phyloP scores from a whole-genome alignment of 1,139 yeast species.

The Taiozyma sp. region DNA sequence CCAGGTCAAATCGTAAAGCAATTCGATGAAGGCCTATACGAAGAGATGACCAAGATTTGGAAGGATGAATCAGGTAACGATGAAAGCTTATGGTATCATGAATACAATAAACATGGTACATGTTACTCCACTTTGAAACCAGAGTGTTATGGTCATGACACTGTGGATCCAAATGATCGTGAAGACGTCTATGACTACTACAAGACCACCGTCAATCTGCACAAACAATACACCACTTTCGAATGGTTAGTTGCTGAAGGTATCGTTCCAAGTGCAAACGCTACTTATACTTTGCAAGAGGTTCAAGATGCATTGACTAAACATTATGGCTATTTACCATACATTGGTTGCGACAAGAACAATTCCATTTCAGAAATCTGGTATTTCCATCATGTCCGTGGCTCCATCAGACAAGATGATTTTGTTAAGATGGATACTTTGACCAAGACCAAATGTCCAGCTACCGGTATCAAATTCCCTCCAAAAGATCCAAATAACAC shows the following conservation, averaged over 20 bases:
- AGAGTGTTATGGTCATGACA: slow-evolving; percentile 36
- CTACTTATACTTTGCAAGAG: slow-evolving; percentile 30
- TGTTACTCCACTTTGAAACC: slow-evolving; percentile 77
- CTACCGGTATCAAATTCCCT: slow-evolving; percentile 47
- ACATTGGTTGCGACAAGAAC: slow-evolving; percentile 59
- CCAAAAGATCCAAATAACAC: slow-evolving; percentile 59
- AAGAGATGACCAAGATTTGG: slow-evolving; percentile 60
- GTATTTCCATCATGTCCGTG: slow-evolving; percentile 75
- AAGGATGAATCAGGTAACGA: slow-evolving; percentile 70
- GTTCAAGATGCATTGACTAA: slow-evolving; percentile 55
- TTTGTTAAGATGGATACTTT: slow-evolving; percentile 60
- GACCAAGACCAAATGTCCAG: slow-evolving; percentile 53
- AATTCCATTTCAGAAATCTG: slow-evolving; percentile 75
- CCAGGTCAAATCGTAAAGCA: slow-evolving; percentile 45
- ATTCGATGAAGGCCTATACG: slow-evolving; percentile 45
- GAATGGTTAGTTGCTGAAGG: slow-evolving; percentile 61
- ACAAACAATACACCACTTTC: slow-evolving; percentile 60
- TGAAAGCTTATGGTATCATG: slow-evolving; percentile 80
- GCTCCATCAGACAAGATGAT: slow-evolving; percentile 60
- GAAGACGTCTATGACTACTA: slow-evolving; percentile 75
- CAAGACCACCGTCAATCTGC: slow-evolving; percentile 56
- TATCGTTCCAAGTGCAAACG: slow-evolving; percentile 41
- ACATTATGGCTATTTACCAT: slow-evolving; percentile 55
- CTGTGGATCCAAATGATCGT: slow-evolving; percentile 24
- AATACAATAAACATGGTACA: slow-evolving; percentile 91